These are phyloP conservation scores for Grosmannia serpens DNA, from an alignment of 2,329 filamentous ascomycete genomes.

Conservation along the genomic window DNA sequence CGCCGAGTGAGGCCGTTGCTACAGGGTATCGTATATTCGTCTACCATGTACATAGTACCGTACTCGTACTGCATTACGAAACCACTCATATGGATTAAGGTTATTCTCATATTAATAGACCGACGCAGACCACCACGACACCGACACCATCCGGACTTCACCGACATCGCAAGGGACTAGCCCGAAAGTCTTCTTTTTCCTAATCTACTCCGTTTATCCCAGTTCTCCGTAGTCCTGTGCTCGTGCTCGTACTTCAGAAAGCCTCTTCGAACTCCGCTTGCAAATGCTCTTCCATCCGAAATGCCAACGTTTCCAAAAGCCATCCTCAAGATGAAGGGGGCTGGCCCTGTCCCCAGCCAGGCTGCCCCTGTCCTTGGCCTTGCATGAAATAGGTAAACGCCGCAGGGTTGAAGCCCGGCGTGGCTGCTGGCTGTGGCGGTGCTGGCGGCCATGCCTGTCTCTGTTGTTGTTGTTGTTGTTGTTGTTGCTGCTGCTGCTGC, in stretches of 20 bases:
- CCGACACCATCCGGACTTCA: neutral
- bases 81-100: too few species aligned
- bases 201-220: neutral
- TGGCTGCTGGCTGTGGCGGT: neutral
- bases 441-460: neutral
- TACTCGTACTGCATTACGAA: neutral
- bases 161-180: neutral
- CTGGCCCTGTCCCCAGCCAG: conserved; percentile 5
- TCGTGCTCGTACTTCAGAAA: neutral
- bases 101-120: neutral
- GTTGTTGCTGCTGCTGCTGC: conserved; percentile 3
- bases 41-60: too few species aligned
- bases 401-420: neutral
- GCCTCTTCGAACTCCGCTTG: neutral
- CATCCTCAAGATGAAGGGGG: conserved; percentile 1
- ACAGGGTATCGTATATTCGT: neutral
- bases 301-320: neutral
- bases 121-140: neutral
- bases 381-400: conserved; percentile 4
- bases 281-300: neutral
- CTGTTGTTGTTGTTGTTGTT: conserved; percentile 3
- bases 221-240: neutral
- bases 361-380: conserved; percentile 4
- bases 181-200: neutral
- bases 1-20: neutral